phyloP scores from a whole-genome alignment of 1,284 basidiomycete genomes.

The Erythrobasidium hasegawianum region DNA sequence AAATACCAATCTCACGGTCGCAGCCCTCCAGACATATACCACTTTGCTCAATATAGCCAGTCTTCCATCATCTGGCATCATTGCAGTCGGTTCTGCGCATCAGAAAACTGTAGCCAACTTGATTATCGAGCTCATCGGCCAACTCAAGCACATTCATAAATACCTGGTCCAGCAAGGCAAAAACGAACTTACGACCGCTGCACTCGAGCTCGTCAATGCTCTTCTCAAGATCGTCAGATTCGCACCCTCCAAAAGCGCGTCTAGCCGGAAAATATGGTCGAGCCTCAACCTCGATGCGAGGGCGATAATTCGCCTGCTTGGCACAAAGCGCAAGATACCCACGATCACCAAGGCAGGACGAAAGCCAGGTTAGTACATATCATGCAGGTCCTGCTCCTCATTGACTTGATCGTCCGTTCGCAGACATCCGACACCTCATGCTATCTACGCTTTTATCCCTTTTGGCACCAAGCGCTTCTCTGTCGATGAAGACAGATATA shows the following conservation, averaged over 20 bases:
- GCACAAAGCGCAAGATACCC: constrained; percentile 24
- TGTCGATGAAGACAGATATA: constrained; percentile 33
- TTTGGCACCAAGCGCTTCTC: constrained; percentile 2
- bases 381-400: background rate
- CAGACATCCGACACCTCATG: constrained; percentile 33
- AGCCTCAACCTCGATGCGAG: constrained; percentile 22
- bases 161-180: constrained; percentile 23
- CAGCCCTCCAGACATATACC: constrained; percentile 20
- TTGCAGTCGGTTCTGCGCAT: constrained; percentile 19
- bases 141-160: constrained; percentile 12
- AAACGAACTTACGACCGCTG: constrained; percentile 30
- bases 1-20: constrained; percentile 12
- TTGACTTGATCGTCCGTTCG: background rate
- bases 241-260: constrained; percentile 19
- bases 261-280: constrained; percentile 26
- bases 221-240: constrained; percentile 25
- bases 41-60: constrained; percentile 17
- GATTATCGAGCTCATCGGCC: constrained; percentile 16
- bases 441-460: constrained; percentile 20
- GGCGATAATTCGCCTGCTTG: constrained; percentile 11
- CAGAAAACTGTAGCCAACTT: constrained; percentile 13
- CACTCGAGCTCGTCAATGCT: constrained; percentile 23
- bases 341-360: constrained; percentile 15
- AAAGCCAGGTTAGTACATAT: constrained; percentile 13
- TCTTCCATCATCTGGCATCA: constrained; percentile 21